Base-by-base conservation (phyloP, 805 yeast species). In the Cyberlindnera euphorbiae region DNA sequence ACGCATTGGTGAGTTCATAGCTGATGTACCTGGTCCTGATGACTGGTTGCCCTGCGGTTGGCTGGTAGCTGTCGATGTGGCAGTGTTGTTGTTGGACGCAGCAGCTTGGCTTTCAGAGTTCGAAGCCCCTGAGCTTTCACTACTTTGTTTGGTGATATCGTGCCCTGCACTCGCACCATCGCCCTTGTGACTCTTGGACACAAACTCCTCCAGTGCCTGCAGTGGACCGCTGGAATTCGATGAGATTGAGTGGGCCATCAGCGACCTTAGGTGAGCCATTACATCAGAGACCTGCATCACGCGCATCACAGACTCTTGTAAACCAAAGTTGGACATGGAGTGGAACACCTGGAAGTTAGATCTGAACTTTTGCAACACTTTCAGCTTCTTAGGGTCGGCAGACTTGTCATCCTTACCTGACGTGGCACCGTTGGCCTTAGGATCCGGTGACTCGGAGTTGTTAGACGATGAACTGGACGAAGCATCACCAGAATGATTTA, bases 271-370 rank as follows among this genome's bases (percentile, higher is more conserved):
- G 42, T 76, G 75, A 0, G 87, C 69, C 86, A 87, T 82, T 8
- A 81, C 80, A 56, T 85, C 93, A 28, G 87, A 73, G 5, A 83
- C 75, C 56, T 84, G 90, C 61, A 86, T 59, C 16, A 79, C 67
- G 41, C 90, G 63, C 75, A 84, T 72, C 6, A 84, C 77, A 26
- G 71, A 70, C 34, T 73, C 78, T 36, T 76, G 78, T 5, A 82
- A 58, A 0, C 95, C 95, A 44, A 73, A 72, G 36, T 70, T 69
- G 5, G 78, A 64, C 37, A 78, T 59, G 27, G 63, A 62, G 30
- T 67, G 63, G 43, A 67, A 67, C 1, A 79, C 77, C 28, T 62
- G 59, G 26, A 68, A 64, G 24, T 62, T 56, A 4, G 68, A 57
- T 34, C 67, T 51, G 32, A 66, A 47, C 30, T 58, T 54, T 15